Conservation (phyloP, 1,139 yeast species). For the Geotrichum klebahnii region DNA sequence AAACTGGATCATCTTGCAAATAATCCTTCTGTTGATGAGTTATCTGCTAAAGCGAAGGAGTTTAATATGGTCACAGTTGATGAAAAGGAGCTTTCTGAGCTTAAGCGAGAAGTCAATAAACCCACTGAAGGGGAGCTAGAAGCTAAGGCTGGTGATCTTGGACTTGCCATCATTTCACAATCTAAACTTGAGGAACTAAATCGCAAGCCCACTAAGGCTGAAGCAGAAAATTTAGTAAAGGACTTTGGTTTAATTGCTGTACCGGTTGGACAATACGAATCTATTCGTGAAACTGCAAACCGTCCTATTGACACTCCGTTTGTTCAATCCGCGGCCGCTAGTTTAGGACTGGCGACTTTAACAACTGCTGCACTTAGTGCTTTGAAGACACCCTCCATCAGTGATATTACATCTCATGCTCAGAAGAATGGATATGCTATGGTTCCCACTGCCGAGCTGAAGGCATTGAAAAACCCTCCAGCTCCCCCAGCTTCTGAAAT, state of each 20-base stretch:
- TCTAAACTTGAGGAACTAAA: conserved; percentile 24
- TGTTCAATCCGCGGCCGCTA: conserved; percentile 36
- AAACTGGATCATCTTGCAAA: conserved; percentile 30
- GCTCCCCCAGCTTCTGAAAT: conserved; percentile 25
- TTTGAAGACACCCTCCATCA: conserved; percentile 27
- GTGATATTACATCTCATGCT: conserved; percentile 38
- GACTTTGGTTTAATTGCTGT: conserved; percentile 21
- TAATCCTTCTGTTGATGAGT: conserved; percentile 31
- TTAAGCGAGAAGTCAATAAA: conserved; percentile 28
- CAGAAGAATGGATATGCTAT: conserved; percentile 25
- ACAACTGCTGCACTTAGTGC: conserved; percentile 33
- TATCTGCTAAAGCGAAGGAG: conserved; percentile 21
- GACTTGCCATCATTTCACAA: conserved; percentile 34
- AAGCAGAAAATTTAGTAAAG: conserved; percentile 17
- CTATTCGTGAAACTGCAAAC: conserved; percentile 35
- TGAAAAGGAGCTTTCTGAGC: conserved; percentile 26
- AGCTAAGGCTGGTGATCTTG: conserved; percentile 36
- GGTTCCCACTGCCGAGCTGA: conserved; percentile 26
- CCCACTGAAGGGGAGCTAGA: conserved; percentile 42
- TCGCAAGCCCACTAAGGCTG: conserved; percentile 23
- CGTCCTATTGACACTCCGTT: conserved; percentile 31
- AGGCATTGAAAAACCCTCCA: conserved; percentile 27
- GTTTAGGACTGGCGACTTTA: conserved; percentile 41
- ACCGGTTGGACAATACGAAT: conserved; percentile 25
- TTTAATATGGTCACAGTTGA: conserved; percentile 22